Conservation (phyloP, 495 filamentous ascomycete species). For the Staphylotrichum tortipilum region DNA sequence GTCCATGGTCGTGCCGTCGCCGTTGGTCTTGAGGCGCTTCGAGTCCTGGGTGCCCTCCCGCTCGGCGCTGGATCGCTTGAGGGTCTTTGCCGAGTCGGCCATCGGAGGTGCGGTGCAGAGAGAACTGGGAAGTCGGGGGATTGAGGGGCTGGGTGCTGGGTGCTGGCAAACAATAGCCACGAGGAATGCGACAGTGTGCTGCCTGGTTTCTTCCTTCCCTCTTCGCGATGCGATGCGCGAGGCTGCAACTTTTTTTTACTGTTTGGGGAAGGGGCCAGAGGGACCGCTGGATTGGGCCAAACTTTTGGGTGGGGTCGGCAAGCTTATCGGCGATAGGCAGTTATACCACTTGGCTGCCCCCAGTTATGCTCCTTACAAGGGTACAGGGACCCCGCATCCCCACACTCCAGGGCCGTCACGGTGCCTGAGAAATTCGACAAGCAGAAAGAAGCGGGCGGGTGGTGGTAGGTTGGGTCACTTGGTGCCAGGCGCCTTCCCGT, state of each 20-base stretch:
- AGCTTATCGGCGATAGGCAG: constrained; percentile 13
- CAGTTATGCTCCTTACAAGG: background rate
- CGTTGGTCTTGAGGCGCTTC: constrained; percentile 29
- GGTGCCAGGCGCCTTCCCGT: background rate
- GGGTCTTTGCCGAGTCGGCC: constrained; percentile 13
- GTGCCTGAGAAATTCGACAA: constrained; percentile 5
- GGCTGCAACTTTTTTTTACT: constrained; percentile 18
- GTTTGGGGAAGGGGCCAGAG: background rate
- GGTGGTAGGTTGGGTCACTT: background rate
- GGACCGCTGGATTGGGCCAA: constrained; percentile 2
- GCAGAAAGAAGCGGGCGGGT: background rate
- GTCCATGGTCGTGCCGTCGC: constrained; percentile 26
- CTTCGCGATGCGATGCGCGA: constrained; percentile 3
- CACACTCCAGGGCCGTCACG: background rate
- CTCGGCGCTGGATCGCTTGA: constrained; percentile 27
- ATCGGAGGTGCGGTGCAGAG: constrained; percentile 6
- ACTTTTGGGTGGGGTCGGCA: constrained; percentile 5
- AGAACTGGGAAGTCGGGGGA: background rate
- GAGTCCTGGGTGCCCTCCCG: constrained; percentile 20
- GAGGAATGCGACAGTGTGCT: too few relatives aligned
- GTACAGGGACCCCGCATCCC: background rate
- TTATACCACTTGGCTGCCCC: background rate
- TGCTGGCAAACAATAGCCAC: background rate
- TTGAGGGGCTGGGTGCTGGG: background rate
- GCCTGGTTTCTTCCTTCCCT: background rate